These are phyloP conservation scores for Trametes cinnabarina DNA, from an alignment of 768 basidiomycete genomes.

Conservation along the genomic window DNA sequence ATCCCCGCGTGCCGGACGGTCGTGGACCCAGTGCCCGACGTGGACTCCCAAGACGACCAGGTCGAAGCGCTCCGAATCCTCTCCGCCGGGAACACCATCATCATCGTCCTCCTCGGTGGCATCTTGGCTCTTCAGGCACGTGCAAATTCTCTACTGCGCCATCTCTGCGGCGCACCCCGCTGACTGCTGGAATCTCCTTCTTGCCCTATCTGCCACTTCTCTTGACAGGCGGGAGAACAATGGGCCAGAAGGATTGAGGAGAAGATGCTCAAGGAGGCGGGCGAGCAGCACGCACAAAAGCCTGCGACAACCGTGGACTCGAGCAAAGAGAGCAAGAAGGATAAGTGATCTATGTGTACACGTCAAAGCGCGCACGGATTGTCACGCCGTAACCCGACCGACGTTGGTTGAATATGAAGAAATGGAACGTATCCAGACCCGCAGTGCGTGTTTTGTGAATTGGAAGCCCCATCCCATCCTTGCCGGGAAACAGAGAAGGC, in stretches of 20 bases:
- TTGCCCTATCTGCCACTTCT: neutral
- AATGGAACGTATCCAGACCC: neutral
- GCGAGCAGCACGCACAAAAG: slow-evolving; percentile 10
- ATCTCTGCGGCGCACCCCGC: neutral
- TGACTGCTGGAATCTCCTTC: neutral
- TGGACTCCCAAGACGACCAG: slow-evolving; percentile 62
- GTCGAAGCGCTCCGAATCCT: slow-evolving; percentile 79
- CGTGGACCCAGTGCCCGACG: slow-evolving; percentile 50
- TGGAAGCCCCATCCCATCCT: neutral
- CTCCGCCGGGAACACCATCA: slow-evolving; percentile 85
- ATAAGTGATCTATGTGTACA: slow-evolving; percentile 21
- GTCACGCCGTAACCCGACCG: neutral
- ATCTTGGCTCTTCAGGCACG: slow-evolving; percentile 74
- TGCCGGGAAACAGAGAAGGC: neutral
- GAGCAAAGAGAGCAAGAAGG: slow-evolving; percentile 27
- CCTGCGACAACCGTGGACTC: slow-evolving; percentile 13
- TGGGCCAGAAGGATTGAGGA: slow-evolving; percentile 45
- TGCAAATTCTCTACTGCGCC: slow-evolving; percentile 1
- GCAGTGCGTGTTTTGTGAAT: neutral
- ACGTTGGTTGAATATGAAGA: neutral
- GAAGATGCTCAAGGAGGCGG: slow-evolving; percentile 34
- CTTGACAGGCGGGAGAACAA: slow-evolving; percentile 45
- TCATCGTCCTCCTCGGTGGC: slow-evolving; percentile 62
- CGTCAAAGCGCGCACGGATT: neutral
- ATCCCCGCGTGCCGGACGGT: slow-evolving; percentile 77